Evolutionary conservation across 1,139 yeast species (phyloP).

Genomic region (Scheffersomyces parashehatae): DNA sequence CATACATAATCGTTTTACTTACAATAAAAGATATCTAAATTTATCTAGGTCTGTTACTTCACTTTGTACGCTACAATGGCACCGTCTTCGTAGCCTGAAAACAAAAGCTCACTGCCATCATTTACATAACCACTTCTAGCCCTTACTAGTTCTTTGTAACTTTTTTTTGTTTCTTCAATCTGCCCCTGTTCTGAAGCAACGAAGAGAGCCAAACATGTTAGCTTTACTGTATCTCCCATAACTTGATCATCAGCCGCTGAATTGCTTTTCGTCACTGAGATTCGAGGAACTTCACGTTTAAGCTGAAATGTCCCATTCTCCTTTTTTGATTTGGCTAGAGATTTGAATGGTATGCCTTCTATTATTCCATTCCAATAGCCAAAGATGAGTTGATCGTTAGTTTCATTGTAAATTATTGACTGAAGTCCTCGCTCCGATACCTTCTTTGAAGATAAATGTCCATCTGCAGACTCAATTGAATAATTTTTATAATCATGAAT

Average conservation of each 20-base stretch:
- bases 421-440: constrained; percentile 8
- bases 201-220: constrained; percentile 15
- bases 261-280: constrained; percentile 4
- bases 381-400: constrained; percentile 15
- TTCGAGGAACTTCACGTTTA: constrained; percentile 10
- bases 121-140: constrained; percentile 9
- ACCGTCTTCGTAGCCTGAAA: constrained; percentile 45
- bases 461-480: constrained; percentile 16
- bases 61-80: constrained; percentile 10
- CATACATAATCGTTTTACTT: too few relatives aligned
- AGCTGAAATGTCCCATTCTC: constrained; percentile 4
- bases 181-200: constrained; percentile 1
- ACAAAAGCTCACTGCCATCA: constrained; percentile 15
- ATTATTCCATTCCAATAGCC: constrained; percentile 47
- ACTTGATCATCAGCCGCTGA: constrained; percentile 8
- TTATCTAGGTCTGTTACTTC: neutral
- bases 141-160: constrained; percentile 18
- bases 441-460: constrained; percentile 2
- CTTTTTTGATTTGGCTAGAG: constrained; percentile 7
- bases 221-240: constrained; percentile 6
- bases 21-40: too few relatives aligned
- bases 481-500: constrained; percentile 21
- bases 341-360: constrained; percentile 18
- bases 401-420: constrained; percentile 12
- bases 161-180: constrained; percentile 2